These are phyloP conservation scores for Moesziomyces antarcticus DNA, from an alignment of 1,284 basidiomycete genomes.

Conservation along the genomic window DNA sequence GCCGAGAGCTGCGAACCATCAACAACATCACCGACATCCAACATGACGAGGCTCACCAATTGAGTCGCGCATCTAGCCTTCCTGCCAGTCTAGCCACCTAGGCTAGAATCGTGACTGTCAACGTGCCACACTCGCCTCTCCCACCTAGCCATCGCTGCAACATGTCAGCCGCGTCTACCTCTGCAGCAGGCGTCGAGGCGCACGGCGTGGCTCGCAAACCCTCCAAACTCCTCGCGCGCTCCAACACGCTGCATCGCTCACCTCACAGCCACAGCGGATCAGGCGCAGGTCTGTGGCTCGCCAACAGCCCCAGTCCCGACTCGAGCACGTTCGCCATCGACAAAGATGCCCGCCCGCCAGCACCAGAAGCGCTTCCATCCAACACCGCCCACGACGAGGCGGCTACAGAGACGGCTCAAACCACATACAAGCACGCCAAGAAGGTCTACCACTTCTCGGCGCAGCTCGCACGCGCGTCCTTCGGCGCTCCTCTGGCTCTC, in stretches of 20 bases:
- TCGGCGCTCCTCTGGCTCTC: conserved; percentile 24
- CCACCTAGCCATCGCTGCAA: background rate
- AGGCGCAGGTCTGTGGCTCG: conserved; percentile 44
- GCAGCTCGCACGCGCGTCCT: conserved; percentile 28
- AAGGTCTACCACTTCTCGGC: conserved; percentile 42
- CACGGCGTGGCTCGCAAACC: conserved; percentile 25
- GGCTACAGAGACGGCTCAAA: background rate
- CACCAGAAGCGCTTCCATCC: background rate
- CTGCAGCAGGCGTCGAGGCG: conserved; percentile 10
- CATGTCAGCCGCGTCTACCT: conserved; percentile 27
- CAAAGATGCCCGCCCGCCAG: background rate
- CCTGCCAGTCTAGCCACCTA: too few species aligned
- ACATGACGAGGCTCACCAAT: too few species aligned
- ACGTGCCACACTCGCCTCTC: too few species aligned
- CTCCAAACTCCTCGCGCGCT: conserved; percentile 31
- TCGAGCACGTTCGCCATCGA: conserved; percentile 10
- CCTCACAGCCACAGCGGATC: conserved; percentile 48
- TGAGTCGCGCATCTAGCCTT: too few species aligned
- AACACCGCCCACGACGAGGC: background rate
- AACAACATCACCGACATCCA: too few species aligned
- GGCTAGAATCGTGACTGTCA: background rate
- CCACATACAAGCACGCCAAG: conserved; percentile 5
- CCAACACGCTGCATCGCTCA: conserved; percentile 37
- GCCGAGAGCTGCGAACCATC: too few species aligned
- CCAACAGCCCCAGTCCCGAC: conserved; percentile 36